phyloP scores from a whole-genome alignment of 768 basidiomycete genomes.

The Rhodosporidiobolus odoratus region DNA sequence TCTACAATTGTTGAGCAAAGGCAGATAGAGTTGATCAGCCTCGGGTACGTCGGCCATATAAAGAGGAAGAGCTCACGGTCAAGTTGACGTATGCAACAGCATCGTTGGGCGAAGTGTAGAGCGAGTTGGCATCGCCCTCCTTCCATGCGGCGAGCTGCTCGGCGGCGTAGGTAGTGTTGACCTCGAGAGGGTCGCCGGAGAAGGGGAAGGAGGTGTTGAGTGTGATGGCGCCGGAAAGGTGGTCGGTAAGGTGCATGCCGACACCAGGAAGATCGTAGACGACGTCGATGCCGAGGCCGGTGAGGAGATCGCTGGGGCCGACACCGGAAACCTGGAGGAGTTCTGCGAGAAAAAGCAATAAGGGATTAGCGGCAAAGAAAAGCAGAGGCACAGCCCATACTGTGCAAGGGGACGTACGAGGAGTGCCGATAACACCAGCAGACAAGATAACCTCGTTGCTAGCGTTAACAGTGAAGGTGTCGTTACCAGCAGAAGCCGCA shows the following conservation, averaged over 20 bases:
- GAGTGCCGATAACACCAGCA: conserved; percentile 43
- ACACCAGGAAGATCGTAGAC: conserved; percentile 51
- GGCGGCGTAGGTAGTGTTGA: conserved; percentile 30
- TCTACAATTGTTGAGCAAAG: conserved; percentile 40
- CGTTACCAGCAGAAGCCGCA: conserved; percentile 38
- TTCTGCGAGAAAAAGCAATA: conserved; percentile 33
- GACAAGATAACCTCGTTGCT: conserved; percentile 51
- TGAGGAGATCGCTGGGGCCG: conserved; percentile 47
- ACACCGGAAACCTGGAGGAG: conserved; percentile 52
- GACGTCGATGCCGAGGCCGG: conserved; percentile 44
- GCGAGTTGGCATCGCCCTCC: conserved; percentile 27
- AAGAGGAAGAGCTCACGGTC: conserved; percentile 41
- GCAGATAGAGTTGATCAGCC: conserved; percentile 43
- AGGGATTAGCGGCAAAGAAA: not conserved
- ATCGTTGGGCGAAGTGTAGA: conserved; percentile 58
- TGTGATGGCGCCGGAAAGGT: conserved; percentile 39
- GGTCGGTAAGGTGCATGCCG: conserved; percentile 48
- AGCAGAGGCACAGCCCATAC: no score
- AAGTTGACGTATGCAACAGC: conserved; percentile 61
- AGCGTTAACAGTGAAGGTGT: conserved; percentile 46
- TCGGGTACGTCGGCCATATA: not conserved
- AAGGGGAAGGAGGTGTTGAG: conserved; percentile 31
- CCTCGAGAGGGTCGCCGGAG: conserved; percentile 35
- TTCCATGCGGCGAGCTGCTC: conserved; percentile 38
- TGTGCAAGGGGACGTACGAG: conserved; percentile 19